Evolutionary conservation across 176 grass and related monocot genomes (phyloP).

Genomic region (Elaeis guineensis): DNA sequence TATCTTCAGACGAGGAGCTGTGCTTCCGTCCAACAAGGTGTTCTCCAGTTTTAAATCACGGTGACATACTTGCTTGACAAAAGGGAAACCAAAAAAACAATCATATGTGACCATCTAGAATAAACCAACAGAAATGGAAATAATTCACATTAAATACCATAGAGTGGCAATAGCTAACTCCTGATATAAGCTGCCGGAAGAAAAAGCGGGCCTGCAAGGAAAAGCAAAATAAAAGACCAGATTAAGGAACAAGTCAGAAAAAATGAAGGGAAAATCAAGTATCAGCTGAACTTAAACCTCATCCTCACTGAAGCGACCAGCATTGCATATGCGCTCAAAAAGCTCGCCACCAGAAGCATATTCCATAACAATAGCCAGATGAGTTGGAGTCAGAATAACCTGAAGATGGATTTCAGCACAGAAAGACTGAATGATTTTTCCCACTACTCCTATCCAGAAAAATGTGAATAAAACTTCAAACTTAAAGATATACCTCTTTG

Average conservation of each 20-base stretch:
- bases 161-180: slow-evolving; percentile 94
- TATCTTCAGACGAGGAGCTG: slow-evolving; percentile 92
- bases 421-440: not conserved
- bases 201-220: slow-evolving; percentile 73
- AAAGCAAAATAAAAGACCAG: not conserved
- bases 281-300: slow-evolving; percentile 48
- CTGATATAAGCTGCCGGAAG: slow-evolving; percentile 98
- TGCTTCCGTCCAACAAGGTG: slow-evolving; percentile 80
- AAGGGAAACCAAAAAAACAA: slow-evolving; percentile 32
- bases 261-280: not conserved
- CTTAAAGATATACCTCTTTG: slow-evolving; percentile 62
- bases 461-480: not conserved
- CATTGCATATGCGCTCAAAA: slow-evolving; percentile 91
- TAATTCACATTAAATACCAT: slow-evolving; percentile 47
- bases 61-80: slow-evolving; percentile 98
- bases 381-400: slow-evolving; percentile 99
- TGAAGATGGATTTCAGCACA: slow-evolving; percentile 6
- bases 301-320: slow-evolving; percentile 86
- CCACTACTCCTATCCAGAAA: not conserved
- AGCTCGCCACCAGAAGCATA: slow-evolving; percentile 95
- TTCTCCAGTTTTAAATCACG: slow-evolving; percentile 98
- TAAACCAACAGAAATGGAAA: slow-evolving; percentile 8
- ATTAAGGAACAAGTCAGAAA: not conserved
- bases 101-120: not conserved
- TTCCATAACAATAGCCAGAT: slow-evolving; percentile 99